These are phyloP conservation scores for Stephania japonica DNA, from an alignment of 164 flowering plant genomes.

Conservation along the genomic window DNA sequence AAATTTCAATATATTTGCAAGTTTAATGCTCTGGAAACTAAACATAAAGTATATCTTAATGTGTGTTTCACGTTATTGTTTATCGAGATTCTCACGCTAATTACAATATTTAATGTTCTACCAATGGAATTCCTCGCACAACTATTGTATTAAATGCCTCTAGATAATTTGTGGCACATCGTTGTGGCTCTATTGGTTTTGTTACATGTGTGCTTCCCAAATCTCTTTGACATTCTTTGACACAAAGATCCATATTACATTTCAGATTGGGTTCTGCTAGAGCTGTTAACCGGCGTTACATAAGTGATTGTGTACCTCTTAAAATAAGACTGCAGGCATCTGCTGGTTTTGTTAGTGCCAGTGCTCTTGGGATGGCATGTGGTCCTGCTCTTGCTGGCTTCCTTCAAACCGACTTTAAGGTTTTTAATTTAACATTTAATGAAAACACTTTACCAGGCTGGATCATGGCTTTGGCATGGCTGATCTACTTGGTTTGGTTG, in stretches of 20 bases:
- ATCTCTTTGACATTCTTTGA: conserved; percentile 8
- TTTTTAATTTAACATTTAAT: conserved; percentile 39
- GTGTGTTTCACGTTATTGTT: not conserved
- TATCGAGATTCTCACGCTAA: not conserved
- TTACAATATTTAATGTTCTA: not conserved
- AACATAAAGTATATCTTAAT: not conserved
- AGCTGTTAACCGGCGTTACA: conserved; percentile 56
- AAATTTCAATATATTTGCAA: not conserved
- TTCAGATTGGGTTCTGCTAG: conserved; percentile 58
- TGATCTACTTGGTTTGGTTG: conserved; percentile 38
- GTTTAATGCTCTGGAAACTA: not conserved
- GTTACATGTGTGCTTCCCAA: not conserved
- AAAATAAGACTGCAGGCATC: conserved; percentile 55
- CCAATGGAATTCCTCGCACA: not conserved
- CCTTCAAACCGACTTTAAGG: conserved; percentile 37
- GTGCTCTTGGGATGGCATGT: conserved; percentile 59
- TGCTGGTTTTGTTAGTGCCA: conserved; percentile 59
- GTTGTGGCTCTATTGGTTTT: not conserved
- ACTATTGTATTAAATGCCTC: not conserved
- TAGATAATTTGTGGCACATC: not conserved
- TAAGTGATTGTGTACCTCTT: conserved; percentile 53
- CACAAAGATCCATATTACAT: conserved; percentile 6
- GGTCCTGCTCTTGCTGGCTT: conserved; percentile 58
- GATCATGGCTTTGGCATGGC: conserved; percentile 59
- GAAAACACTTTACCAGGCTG: conserved; percentile 51